Evolutionary conservation across 192 early-diverging fungal genomes (phyloP).

Genomic region (Coemansia sp.): DNA sequence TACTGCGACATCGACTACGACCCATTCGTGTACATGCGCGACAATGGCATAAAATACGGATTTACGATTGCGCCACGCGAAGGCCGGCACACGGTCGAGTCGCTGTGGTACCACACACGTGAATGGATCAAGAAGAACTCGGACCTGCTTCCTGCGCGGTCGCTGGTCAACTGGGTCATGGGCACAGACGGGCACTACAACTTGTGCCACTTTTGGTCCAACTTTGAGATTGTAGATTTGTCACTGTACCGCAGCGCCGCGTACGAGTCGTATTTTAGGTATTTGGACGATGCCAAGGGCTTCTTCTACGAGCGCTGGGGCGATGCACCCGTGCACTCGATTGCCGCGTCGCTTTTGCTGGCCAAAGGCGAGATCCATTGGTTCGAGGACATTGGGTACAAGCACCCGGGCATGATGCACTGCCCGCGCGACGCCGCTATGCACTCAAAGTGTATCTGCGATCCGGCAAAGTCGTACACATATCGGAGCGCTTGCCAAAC

Average conservation of each 20-base stretch:
- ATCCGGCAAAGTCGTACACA: slow-evolving; percentile 36
- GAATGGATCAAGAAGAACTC: slow-evolving; percentile 54
- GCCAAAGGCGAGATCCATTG: slow-evolving; percentile 64
- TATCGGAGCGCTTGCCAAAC: slow-evolving; percentile 52
- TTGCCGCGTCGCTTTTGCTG: slow-evolving; percentile 61
- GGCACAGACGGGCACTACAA: slow-evolving; percentile 63
- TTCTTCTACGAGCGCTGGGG: slow-evolving; percentile 68
- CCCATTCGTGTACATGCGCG: slow-evolving; percentile 67
- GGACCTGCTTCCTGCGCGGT: slow-evolving; percentile 28
- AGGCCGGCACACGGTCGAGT: slow-evolving; percentile 57
- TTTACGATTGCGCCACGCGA: slow-evolving; percentile 67
- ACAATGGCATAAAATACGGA: slow-evolving; percentile 67
- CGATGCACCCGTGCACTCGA: slow-evolving; percentile 65
- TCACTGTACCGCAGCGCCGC: slow-evolving; percentile 54
- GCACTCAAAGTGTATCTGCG: slow-evolving; percentile 47
- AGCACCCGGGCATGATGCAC: slow-evolving; percentile 64
- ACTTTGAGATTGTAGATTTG: slow-evolving; percentile 70
- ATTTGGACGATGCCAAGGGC: slow-evolving; percentile 59
- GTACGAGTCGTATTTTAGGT: slow-evolving; percentile 59
- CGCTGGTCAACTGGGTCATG: slow-evolving; percentile 52
- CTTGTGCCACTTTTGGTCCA: slow-evolving; percentile 74
- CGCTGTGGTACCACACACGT: slow-evolving; percentile 59
- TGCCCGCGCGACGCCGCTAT: slow-evolving; percentile 62
- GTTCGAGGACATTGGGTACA: slow-evolving; percentile 74
- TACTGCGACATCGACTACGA: slow-evolving; percentile 73